Evolutionary conservation across 2,329 filamentous ascomycete species (phyloP), one percentile per base, ranked within the genome.

Genomic region (Cryphonectria nitschkei): DNA sequence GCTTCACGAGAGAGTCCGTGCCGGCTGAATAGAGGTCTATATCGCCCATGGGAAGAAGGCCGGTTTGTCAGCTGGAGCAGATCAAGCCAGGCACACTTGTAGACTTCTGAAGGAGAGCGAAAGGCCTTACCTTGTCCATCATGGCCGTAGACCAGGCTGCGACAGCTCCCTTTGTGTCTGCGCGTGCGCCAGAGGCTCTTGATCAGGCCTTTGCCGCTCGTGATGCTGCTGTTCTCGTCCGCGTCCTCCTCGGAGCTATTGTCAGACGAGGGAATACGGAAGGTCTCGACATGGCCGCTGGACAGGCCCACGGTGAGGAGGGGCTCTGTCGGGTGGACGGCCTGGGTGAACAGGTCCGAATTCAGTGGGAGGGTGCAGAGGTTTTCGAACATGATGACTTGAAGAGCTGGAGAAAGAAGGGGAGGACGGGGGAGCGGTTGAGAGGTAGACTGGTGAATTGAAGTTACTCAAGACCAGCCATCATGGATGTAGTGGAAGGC

Each of bases 121-220:
- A 37, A 46, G 37, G 1, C 37, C 82, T 86, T 81, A 84, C 90
- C 86, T 74, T 88, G 84, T 22, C 95, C 96, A 79, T 98, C 95
- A 70, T 89, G 81, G 74, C 90, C 91, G 81, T 95, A 98, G 5
- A 87, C 89, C 69, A 98, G 83, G 72, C 89, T 91, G 68, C 96
- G 88, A 79, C 95, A 98, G 85, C 94, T 98, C 16, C 94, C 95
- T 84, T 97, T 97, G 83, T 99, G 96, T 73, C 96, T 88, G 75
- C 90, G 87, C 6, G 96, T 98, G 76, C 89, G 88, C 96, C 96
- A 99, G 72, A 90, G 84, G 0, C 91, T 93, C 75, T 95, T 92
- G 73, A 98, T 92, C 69, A 91, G 89, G 60, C 91, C 92, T 73
- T 88, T 92, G 14, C 93, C 94, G 76, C 86, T 83, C 29, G 84